Evolutionary conservation across 1,284 basidiomycete genomes (phyloP), one percentile per base, ranked within the genome.

Genomic region (Malassezia yamatoensis): DNA sequence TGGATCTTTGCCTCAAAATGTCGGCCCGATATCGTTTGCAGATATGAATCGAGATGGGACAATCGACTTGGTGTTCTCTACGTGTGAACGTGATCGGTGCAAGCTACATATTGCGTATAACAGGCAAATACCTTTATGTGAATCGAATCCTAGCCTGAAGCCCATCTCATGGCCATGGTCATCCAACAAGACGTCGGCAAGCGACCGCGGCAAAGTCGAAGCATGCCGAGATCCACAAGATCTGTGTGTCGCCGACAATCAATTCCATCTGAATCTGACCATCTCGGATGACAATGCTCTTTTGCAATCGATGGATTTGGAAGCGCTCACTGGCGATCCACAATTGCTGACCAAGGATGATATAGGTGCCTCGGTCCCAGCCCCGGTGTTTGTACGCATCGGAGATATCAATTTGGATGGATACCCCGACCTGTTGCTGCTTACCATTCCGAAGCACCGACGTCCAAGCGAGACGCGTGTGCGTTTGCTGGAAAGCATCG

Each of bases 1-100:
- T 46, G 86, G 85, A 4, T 67, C 78, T 13, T 79, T 99, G 21
- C 93, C 94, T 0, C 66, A 78, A 10, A 89, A 88, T 0, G 81
- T 83, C 2, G 88, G 88, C 61, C 79, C 85, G 0, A 81, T 96
- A 18, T 83, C 85, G 0, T 96, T 96, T 67, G 90, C 88, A 18
- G 94, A 99, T 65, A 83, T 98, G 65, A 87, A 90, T 87, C 70
- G 94, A 12, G 94, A 98, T 68, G 93, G 93, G 1, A 93, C 91
- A 0, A 87, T 96, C 43, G 93, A 98, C 74, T 83, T 98, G 79
- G 80, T 98, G 46, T 91, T 96, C 67, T 81, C 88, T 0, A 86
- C 86, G 0, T 99, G 93, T 74, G 74, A 80, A 0, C 42, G 53
- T 9, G 82, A 80, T 0, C 87, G 58, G 15, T 98, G 94, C 75